These are phyloP conservation scores for Jatropha podagrica DNA, from an alignment of 441 rosid genomes.

Conservation along the genomic window DNA sequence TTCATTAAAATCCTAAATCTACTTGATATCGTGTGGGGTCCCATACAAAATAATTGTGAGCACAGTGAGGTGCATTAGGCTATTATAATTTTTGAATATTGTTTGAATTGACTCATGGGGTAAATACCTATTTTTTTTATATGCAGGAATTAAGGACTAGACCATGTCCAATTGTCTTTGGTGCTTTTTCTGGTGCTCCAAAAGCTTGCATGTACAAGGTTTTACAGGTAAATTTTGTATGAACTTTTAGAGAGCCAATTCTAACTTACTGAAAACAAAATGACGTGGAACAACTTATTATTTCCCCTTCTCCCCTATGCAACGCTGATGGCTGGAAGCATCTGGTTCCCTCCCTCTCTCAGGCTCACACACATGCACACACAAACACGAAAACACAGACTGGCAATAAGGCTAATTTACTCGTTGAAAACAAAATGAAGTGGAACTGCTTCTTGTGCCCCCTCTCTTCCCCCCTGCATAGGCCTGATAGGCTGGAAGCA, in stretches of 20 bases:
- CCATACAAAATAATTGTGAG: neutral
- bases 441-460: neutral
- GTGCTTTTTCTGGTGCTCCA: slow-evolving; percentile 80
- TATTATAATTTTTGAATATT: slow-evolving; percentile 5
- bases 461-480: neutral
- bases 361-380: too few species aligned
- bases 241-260: neutral
- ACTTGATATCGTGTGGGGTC: neutral
- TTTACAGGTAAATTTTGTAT: slow-evolving; percentile 52
- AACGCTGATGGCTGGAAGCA: too few species aligned
- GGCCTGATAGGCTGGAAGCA: neutral
- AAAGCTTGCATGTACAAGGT: slow-evolving; percentile 92
- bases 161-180: slow-evolving; percentile 75
- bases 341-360: too few species aligned
- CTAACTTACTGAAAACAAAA: neutral
- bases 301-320: too few species aligned
- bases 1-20: neutral
- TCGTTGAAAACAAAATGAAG: neutral
- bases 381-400: too few species aligned
- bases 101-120: slow-evolving; percentile 12
- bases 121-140: slow-evolving; percentile 8
- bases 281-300: too few species aligned
- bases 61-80: neutral
- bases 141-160: slow-evolving; percentile 62
- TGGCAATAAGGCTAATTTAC: too few species aligned